phyloP scores from a whole-genome alignment of 148 eudicot genomes.

The Selenicereus undatus region DNA sequence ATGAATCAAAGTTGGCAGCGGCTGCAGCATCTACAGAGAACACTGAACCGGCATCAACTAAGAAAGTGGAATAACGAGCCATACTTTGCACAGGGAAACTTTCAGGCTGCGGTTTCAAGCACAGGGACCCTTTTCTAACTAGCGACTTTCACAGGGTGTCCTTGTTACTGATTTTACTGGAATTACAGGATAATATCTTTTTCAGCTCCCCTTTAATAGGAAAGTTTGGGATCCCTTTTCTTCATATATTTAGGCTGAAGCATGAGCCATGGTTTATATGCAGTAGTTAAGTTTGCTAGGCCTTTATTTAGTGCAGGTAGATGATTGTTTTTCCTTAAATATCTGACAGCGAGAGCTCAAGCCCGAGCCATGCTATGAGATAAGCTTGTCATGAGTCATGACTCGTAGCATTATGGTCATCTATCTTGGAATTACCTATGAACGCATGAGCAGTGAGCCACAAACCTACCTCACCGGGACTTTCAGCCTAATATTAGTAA shows the following conservation, averaged over 20 bases:
- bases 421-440: no score
- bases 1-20: constrained; percentile 58
- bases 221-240: neutral
- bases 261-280: neutral
- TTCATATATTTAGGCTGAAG: neutral
- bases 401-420: no score
- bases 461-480: no score
- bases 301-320: neutral
- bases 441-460: no score
- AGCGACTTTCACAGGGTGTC: constrained; percentile 11
- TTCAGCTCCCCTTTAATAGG: constrained; percentile 18
- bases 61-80: constrained; percentile 56
- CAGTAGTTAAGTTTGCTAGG: neutral
- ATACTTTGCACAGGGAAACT: neutral
- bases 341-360: neutral
- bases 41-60: constrained; percentile 31
- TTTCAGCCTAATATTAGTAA: no score
- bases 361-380: no score
- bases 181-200: constrained; percentile 14
- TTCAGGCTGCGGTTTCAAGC: neutral
- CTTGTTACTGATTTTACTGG: constrained; percentile 34
- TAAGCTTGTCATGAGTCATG: no score
- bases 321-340: neutral
- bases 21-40: constrained; percentile 30
- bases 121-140: constrained; percentile 17